Evolutionary conservation across 805 yeast genomes (phyloP), one percentile per base, ranked within the genome.

Genomic region (Saccharomycopsis synnaedendra): DNA sequence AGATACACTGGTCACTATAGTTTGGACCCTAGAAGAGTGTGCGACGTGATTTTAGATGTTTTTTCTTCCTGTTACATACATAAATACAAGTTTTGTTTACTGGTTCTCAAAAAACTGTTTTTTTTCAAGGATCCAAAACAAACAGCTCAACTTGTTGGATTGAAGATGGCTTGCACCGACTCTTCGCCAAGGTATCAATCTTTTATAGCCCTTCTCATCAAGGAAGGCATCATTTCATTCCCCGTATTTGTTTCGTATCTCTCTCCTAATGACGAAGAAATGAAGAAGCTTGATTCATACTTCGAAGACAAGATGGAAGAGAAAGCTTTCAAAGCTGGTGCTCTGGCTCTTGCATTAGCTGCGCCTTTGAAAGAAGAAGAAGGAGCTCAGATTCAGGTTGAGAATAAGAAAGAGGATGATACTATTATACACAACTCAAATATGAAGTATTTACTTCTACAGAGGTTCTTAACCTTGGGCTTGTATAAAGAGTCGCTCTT

Each of bases 321-420:
- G 8, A 73, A 77, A 49, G 75, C 84, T 0, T 68, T 71, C 56
- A 68, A 69, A 52, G 82, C 89, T 0, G 72, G 76, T 29, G 82
- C 85, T 0, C 85, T 82, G 52, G 95, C 95, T 0, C 65, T 89
- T 43, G 93, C 97, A 0, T 60, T 88, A 55, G 96, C 96, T 4
- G 93, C 93, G 6, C 95, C 96, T 0, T 67, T 89, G 37, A 69
- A 72, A 3, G 83, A 76, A 29, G 77, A 70, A 5, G 67, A 64
- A n/a, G 39, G 37, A 9, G 44, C 44, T 4, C 19, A 11, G 29
- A 27, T 27, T 29, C 10, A 27, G 27, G 27, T 36, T 28, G 44
- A 39, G 5, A 35, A 19, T 19, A 33, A 3, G 10, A 40, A 41
- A 19, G 39, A 35, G 10, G 33, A 7, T 28, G 41, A 45, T 30